phyloP scores from a whole-genome alignment of 1,284 basidiomycete genomes.

The Leccinum variabile region DNA sequence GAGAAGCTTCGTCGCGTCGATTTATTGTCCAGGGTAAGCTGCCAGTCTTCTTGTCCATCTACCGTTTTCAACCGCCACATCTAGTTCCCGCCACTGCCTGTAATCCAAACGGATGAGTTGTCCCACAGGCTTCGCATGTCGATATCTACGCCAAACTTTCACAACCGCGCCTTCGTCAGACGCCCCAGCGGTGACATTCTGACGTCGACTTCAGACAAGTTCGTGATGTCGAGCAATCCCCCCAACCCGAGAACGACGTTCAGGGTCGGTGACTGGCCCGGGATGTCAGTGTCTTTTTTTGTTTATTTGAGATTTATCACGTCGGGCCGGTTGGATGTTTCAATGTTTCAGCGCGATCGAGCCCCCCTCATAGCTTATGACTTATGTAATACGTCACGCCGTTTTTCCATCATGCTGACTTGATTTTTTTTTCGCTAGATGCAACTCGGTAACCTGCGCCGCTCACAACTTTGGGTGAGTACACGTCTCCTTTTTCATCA shows the following conservation, averaged over 20 bases:
- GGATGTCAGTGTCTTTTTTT: slow-evolving; percentile 56
- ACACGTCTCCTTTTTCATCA: slow-evolving; percentile 5
- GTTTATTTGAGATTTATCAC: slow-evolving; percentile 19
- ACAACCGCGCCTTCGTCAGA: slow-evolving; percentile 19
- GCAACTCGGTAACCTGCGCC: slow-evolving; percentile 56
- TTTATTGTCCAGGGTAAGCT: slow-evolving; percentile 38
- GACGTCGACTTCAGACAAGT: slow-evolving; percentile 34
- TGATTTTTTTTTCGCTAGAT: slow-evolving; percentile 41
- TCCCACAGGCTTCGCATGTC: slow-evolving; percentile 38
- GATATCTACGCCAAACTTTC: slow-evolving; percentile 40
- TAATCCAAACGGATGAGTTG: slow-evolving; percentile 26
- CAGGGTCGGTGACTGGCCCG: slow-evolving; percentile 62
- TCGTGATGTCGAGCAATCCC: slow-evolving; percentile 68
- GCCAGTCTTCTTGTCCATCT: background rate
- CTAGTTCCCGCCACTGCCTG: slow-evolving; percentile 25
- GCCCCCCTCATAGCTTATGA: background rate
- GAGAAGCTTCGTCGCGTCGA: slow-evolving; percentile 52
- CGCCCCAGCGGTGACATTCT: slow-evolving; percentile 9
- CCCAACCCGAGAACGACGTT: slow-evolving; percentile 74
- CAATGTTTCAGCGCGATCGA: slow-evolving; percentile 16
- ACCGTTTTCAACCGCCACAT: background rate
- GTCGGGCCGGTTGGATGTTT: slow-evolving; percentile 2
- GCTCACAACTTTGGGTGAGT: slow-evolving; percentile 77
- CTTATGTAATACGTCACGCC: slow-evolving; percentile 9
- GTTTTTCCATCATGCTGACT: slow-evolving; percentile 18